Evolutionary conservation across 225 moss, liverwort and hornwort genomes (phyloP).

Genomic region (Pleurozium schreberi): DNA sequence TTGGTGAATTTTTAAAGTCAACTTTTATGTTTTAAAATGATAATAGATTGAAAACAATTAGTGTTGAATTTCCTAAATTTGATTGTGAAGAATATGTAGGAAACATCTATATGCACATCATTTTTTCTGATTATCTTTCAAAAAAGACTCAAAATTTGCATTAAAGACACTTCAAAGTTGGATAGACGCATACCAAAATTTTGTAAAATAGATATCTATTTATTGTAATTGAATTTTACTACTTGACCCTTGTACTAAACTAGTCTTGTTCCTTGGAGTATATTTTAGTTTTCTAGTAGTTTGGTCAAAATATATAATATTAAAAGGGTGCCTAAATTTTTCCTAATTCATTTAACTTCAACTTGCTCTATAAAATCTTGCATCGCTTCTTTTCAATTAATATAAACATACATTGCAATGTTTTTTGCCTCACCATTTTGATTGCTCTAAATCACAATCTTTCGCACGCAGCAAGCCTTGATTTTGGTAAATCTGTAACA

Average conservation of each 20-base stretch:
- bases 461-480: too few species aligned
- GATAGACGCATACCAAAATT: too few species aligned
- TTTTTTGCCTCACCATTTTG: too few species aligned
- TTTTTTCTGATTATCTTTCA: background rate
- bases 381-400: background rate
- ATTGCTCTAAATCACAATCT: background rate
- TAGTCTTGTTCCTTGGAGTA: background rate
- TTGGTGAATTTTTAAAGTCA: background rate
- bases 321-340: background rate
- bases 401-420: background rate
- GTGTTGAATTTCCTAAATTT: background rate
- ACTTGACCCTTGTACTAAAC: fast-evolving
- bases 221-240: background rate
- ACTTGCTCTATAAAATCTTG: fast-evolving
- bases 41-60: background rate
- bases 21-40: background rate
- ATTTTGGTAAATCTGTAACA: too few species aligned
- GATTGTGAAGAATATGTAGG: background rate
- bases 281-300: background rate
- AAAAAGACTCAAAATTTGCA: background rate
- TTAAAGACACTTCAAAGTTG: background rate
- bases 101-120: background rate
- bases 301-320: background rate
- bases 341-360: too few species aligned
- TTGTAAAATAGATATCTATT: background rate